Percentiles rank a stretch among this genome's conserved stretches.
Conservation (phyloP, 768 basidiomycete genomes). For the Psilocybe sp. region DNA sequence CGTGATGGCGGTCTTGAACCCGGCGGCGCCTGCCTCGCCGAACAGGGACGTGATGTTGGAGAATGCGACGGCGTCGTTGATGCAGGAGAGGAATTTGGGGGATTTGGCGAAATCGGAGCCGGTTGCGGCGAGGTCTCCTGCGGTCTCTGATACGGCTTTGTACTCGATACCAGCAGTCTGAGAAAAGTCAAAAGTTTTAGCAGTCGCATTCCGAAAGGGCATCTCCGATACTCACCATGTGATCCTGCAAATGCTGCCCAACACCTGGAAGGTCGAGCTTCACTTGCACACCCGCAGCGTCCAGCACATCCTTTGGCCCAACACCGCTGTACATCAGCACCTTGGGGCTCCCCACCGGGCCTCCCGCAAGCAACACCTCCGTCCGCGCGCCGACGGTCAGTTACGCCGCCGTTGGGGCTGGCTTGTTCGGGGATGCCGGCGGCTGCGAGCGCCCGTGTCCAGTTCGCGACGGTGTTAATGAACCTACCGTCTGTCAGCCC, state of each 20-base stretch:
- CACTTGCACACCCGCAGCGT: conserved; percentile 37
- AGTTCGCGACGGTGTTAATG: conserved; percentile 48
- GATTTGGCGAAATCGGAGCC: conserved; percentile 29
- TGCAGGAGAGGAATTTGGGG: conserved; percentile 43
- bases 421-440: conserved; percentile 38
- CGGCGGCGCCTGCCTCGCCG: conserved; percentile 16
- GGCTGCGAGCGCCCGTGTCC: conserved; percentile 48
- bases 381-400: conserved; percentile 53
- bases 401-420: conserved; percentile 45
- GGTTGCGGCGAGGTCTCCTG: conserved; percentile 28
- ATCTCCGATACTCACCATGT: conserved; percentile 31
- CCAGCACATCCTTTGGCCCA: conserved; percentile 46
- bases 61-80: conserved; percentile 65
- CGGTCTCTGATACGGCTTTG: conserved; percentile 24
- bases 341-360: conserved; percentile 48
- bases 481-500: conserved; percentile 29
- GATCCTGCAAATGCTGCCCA: conserved; percentile 55
- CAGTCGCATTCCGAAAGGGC: background rate
- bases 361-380: conserved; percentile 54
- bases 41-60: conserved; percentile 49
- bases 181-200: background rate
- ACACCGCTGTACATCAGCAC: conserved; percentile 53
- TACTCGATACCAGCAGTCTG: conserved; percentile 27
- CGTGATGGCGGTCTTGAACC: conserved; percentile 17
- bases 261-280: conserved; percentile 47